Conservation (phyloP, 768 basidiomycete genomes). For the Termitomyces sp. region DNA sequence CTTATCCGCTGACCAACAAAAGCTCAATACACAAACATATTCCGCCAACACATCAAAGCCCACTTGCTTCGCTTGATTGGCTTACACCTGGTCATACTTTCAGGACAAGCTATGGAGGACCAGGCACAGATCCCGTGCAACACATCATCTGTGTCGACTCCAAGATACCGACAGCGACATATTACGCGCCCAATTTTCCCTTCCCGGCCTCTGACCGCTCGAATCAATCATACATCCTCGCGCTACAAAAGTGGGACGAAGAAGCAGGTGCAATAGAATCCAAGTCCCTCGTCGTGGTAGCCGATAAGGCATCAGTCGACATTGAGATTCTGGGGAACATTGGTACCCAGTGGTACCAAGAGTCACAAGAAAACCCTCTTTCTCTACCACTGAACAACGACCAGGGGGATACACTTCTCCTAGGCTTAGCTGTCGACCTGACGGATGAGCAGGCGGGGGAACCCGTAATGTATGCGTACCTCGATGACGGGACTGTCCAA, state of each 20-base stretch:
- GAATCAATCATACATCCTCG: constrained; percentile 28
- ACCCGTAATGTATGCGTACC: constrained; percentile 69
- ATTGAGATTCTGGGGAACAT: constrained; percentile 39
- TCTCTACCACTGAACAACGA: constrained; percentile 65
- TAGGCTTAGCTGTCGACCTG: constrained; percentile 62
- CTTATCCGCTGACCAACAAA: constrained; percentile 55
- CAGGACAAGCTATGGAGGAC: constrained; percentile 53
- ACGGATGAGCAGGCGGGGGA: constrained; percentile 36
- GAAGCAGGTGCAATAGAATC: constrained; percentile 28
- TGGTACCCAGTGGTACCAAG: constrained; percentile 40
- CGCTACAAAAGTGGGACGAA: constrained; percentile 44
- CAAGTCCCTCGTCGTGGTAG: constrained; percentile 38
- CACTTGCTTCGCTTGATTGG: constrained; percentile 58
- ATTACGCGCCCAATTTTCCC: constrained; percentile 34
- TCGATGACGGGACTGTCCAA: constrained; percentile 72
- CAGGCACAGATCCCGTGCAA: constrained; percentile 28
- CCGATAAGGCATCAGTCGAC: constrained; percentile 40
- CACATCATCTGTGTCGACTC: constrained; percentile 40
- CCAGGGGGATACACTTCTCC: constrained; percentile 62
- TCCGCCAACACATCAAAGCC: constrained; percentile 46
- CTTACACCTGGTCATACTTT: constrained; percentile 64
- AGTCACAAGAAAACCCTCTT: constrained; percentile 46
- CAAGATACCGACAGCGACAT: constrained; percentile 32
- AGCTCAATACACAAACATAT: constrained; percentile 52
- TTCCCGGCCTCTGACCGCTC: constrained; percentile 34